These are phyloP conservation scores for Erysimum cheiranthoides DNA, from an alignment of 345 rosid genomes.

Conservation along the genomic window DNA sequence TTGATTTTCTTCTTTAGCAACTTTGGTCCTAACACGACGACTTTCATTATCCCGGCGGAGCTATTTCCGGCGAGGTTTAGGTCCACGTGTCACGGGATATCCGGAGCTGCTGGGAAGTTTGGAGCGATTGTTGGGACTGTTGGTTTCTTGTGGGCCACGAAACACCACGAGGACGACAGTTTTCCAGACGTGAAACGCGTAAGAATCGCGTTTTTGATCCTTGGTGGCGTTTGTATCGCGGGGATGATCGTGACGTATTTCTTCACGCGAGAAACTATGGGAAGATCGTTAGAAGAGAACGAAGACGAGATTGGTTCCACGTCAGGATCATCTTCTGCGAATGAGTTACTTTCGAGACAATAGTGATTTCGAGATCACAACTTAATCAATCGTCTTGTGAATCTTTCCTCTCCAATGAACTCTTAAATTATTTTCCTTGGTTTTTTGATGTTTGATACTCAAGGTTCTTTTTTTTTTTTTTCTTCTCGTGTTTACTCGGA, in stretches of 20 bases:
- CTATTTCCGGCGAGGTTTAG: constrained; percentile 86
- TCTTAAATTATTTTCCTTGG: constrained; percentile 1
- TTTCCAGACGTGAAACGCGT: constrained; percentile 38
- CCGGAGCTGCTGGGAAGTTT: constrained; percentile 74
- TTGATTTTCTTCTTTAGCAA: constrained; percentile 78
- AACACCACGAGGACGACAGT: background rate
- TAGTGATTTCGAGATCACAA: constrained; percentile 22
- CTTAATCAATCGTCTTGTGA: constrained; percentile 3
- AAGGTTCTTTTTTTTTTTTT: background rate
- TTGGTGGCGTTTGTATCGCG: constrained; percentile 62
- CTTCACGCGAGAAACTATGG: constrained; percentile 67
- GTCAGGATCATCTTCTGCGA: constrained; percentile 22
- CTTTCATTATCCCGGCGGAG: constrained; percentile 81
- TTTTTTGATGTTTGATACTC: constrained; percentile 26
- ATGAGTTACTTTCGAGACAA: constrained; percentile 18
- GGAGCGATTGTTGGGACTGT: constrained; percentile 77
- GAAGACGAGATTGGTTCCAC: constrained; percentile 44
- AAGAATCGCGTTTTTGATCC: constrained; percentile 47
- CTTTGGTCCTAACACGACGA: constrained; percentile 85
- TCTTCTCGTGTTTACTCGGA: background rate
- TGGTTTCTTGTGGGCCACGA: constrained; percentile 62
- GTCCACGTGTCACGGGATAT: constrained; percentile 80
- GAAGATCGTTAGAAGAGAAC: constrained; percentile 75
- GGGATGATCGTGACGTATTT: constrained; percentile 60
- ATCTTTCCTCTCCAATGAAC: constrained; percentile 13